These are phyloP conservation scores for Penicillium sp. DNA, from an alignment of 2,329 filamentous ascomycete genomes.

Conservation along the genomic window DNA sequence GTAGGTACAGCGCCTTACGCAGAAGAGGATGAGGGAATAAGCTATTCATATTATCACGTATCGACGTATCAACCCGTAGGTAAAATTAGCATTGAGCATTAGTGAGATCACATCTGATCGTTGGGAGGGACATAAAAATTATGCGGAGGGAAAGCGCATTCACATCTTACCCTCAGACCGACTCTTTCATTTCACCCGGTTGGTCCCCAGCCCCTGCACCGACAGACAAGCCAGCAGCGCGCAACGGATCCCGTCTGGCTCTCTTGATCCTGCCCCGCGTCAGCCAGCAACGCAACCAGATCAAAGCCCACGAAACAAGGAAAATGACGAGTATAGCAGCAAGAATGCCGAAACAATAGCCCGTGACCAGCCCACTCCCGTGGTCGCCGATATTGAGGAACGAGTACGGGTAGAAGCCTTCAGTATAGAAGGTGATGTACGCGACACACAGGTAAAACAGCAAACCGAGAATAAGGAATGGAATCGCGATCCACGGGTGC, in stretches of 20 bases:
- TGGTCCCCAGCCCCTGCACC: neutral
- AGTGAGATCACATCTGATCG: neutral
- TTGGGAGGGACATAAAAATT: neutral
- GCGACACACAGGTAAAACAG: constrained; percentile 72
- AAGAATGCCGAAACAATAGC: constrained; percentile 62
- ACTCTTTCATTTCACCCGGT: constrained; percentile 11
- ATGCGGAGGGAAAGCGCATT: neutral
- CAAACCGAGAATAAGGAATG: constrained; percentile 69
- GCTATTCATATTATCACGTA: constrained; percentile 5
- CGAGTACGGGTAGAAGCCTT: constrained; percentile 73
- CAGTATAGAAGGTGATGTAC: constrained; percentile 68
- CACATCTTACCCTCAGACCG: neutral
- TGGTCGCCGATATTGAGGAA: constrained; percentile 68
- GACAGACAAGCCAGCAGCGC: neutral
- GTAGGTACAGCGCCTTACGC: neutral
- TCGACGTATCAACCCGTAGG: neutral
- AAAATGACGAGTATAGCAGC: constrained; percentile 59
- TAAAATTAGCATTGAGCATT: neutral
- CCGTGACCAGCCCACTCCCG: constrained; percentile 59
- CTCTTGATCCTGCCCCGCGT: constrained; percentile 36
- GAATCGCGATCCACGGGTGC: constrained; percentile 65
- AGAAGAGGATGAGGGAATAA: neutral
- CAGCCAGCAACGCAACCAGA: constrained; percentile 55
- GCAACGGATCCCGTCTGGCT: constrained; percentile 19
- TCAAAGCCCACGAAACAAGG: constrained; percentile 52